These are phyloP conservation scores for Kurtzmaniella fragi DNA, from an alignment of 805 yeast species.

Conservation along the genomic window DNA sequence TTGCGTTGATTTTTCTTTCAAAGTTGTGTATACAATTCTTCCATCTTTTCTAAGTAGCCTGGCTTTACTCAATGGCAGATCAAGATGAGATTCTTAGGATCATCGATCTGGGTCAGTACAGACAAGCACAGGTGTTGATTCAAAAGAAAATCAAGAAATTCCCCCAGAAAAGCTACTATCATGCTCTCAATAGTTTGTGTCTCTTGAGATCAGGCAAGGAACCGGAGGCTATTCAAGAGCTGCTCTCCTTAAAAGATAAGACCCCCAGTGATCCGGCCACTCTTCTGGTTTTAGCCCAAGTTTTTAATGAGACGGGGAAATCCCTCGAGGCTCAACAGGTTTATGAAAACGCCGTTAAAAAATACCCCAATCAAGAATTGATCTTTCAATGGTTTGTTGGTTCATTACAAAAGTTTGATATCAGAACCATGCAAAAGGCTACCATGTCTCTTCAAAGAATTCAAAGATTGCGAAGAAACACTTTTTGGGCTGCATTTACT, in stretches of 20 bases:
- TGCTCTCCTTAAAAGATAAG: conserved; percentile 22
- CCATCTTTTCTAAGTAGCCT: not conserved
- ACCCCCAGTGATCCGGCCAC: conserved; percentile 54
- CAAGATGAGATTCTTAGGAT: conserved; percentile 32
- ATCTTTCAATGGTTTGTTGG: conserved; percentile 55
- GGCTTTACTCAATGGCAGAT: conserved; percentile 10
- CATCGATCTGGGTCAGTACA: conserved; percentile 49
- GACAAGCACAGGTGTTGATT: conserved; percentile 47
- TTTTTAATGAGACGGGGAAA: conserved; percentile 36
- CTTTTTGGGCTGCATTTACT: conserved; percentile 54
- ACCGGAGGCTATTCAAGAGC: conserved; percentile 27
- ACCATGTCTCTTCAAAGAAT: conserved; percentile 38
- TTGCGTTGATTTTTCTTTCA: not conserved
- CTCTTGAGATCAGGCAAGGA: conserved; percentile 27
- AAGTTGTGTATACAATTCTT: not conserved
- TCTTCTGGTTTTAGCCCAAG: conserved; percentile 41
- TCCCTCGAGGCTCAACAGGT: conserved; percentile 39
- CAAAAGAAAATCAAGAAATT: conserved; percentile 44
- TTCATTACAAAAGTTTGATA: conserved; percentile 44
- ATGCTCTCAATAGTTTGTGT: conserved; percentile 38
- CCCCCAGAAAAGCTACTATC: conserved; percentile 55
- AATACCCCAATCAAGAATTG: conserved; percentile 46
- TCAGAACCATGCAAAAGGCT: conserved; percentile 50
- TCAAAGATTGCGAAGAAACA: conserved; percentile 23
- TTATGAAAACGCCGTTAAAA: conserved; percentile 55